Percentiles rank a stretch among this genome's conserved stretches.
Conservation (phyloP, 129 eudicot species). For the Arctium lappa region DNA sequence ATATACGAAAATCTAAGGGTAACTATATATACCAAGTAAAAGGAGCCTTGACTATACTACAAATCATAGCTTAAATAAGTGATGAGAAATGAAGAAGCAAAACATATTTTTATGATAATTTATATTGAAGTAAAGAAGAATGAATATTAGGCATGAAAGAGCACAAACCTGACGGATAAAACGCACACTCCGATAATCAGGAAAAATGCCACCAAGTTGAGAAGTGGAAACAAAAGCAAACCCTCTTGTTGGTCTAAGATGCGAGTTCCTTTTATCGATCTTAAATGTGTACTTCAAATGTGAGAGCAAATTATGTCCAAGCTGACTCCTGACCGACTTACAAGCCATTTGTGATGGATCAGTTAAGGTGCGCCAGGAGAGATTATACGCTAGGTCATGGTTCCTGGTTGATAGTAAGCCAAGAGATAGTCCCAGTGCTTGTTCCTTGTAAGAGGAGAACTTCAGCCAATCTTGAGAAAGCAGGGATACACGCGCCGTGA, state of each 20-base stretch:
- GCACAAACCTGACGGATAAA: constrained; percentile 78
- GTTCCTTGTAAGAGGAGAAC: constrained; percentile 80
- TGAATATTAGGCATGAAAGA: constrained; percentile 1
- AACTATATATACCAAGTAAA: neutral
- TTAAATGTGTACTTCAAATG: constrained; percentile 73
- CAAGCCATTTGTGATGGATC: constrained; percentile 81
- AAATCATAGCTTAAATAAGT: neutral
- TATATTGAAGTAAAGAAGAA: neutral
- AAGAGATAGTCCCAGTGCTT: constrained; percentile 59
- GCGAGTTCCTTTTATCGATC: constrained; percentile 71
- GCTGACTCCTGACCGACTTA: constrained; percentile 67
- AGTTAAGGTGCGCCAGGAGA: constrained; percentile 63
- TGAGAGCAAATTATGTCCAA: constrained; percentile 71
- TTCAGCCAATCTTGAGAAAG: constrained; percentile 91
- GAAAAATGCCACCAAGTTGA: constrained; percentile 79
- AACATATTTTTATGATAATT: neutral
- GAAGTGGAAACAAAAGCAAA: constrained; percentile 78
- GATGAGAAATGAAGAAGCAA: neutral
- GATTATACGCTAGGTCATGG: constrained; percentile 71
- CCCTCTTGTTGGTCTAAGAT: constrained; percentile 84
- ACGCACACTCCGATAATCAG: constrained; percentile 75
- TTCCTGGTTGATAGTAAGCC: constrained; percentile 67
- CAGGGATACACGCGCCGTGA: constrained; percentile 64
- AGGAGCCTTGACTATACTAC: neutral
- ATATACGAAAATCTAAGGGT: neutral